phyloP scores from a whole-genome alignment of 2,329 filamentous ascomycete genomes.

The Colletotrichum lupini region DNA sequence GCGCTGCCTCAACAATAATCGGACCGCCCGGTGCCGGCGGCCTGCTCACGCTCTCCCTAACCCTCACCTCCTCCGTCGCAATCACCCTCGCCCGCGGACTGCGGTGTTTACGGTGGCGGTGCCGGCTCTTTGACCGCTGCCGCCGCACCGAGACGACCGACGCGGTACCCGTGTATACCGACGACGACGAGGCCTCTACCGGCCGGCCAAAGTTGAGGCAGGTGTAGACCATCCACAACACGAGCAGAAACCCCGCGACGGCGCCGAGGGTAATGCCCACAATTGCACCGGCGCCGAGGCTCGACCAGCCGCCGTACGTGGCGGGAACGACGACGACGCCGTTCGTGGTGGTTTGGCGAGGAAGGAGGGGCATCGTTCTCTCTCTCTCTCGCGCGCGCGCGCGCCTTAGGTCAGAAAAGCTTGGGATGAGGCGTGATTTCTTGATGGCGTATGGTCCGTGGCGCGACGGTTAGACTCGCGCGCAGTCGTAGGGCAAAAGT shows the following conservation, averaged over 20 bases:
- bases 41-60: conserved; percentile 36
- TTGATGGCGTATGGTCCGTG: not conserved
- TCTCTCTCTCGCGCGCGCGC: too few relatives aligned
- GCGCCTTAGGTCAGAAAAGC: not conserved
- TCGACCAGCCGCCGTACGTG: conserved; percentile 47
- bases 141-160: conserved; percentile 38
- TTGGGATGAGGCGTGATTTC: not conserved
- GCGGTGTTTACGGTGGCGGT: conserved; percentile 25
- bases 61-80: conserved; percentile 45
- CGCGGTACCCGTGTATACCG: conserved; percentile 37
- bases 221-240: conserved; percentile 63
- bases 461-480: not conserved
- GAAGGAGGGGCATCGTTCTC: conserved; percentile 23
- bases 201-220: conserved; percentile 56
- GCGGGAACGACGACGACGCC: conserved; percentile 47
- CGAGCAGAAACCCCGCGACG: conserved; percentile 61
- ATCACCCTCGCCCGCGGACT: conserved; percentile 36
- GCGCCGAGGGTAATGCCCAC: conserved; percentile 58
- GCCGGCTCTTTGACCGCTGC: conserved; percentile 29
- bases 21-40: conserved; percentile 13
- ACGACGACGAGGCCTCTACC: conserved; percentile 36
- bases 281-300: conserved; percentile 53
- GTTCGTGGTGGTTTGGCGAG: conserved; percentile 29
- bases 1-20: conserved; percentile 42
- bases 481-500: conserved; percentile 8